phyloP scores from a whole-genome alignment of 768 basidiomycete genomes.

The Macrocybe gigantea region DNA sequence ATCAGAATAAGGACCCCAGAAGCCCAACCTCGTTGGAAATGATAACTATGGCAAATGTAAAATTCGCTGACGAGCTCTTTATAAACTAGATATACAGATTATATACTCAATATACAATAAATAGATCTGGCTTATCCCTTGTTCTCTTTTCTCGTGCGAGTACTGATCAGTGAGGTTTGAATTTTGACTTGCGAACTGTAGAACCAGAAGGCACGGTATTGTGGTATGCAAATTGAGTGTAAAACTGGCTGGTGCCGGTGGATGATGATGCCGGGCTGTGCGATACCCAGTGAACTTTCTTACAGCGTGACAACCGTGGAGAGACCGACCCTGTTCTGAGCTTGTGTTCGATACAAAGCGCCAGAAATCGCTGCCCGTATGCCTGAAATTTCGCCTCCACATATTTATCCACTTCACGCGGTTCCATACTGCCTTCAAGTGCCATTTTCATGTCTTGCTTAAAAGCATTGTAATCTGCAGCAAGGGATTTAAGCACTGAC shows the following conservation, averaged over 20 bases:
- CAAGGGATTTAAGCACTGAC: background rate
- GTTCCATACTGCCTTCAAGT: conserved; percentile 32
- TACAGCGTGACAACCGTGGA: background rate
- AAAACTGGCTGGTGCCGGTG: conserved; percentile 20
- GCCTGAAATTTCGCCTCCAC: conserved; percentile 22
- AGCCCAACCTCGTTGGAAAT: conserved; percentile 21
- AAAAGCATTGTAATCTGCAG: conserved; percentile 30
- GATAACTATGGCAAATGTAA: conserved; percentile 24
- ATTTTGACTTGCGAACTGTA: conserved; percentile 17
- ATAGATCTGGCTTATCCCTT: background rate
- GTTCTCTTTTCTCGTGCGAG: no score
- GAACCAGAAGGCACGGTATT: conserved; percentile 8
- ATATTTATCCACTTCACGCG: conserved; percentile 35
- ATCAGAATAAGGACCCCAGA: conserved; percentile 20
- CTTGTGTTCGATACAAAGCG: conserved; percentile 26
- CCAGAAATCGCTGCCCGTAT: conserved; percentile 32
- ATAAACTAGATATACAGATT: conserved; percentile 3
- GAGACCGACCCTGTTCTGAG: background rate
- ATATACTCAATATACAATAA: background rate
- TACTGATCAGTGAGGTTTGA: conserved; percentile 18
- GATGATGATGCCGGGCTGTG: background rate
- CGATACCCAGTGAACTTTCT: background rate
- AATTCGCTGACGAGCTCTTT: conserved; percentile 34
- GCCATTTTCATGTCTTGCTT: conserved; percentile 25
- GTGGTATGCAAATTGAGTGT: conserved; percentile 26